These are phyloP conservation scores for Gaertneriomyces sp. DNA, from an alignment of 192 early-diverging fungal species.

Conservation along the genomic window DNA sequence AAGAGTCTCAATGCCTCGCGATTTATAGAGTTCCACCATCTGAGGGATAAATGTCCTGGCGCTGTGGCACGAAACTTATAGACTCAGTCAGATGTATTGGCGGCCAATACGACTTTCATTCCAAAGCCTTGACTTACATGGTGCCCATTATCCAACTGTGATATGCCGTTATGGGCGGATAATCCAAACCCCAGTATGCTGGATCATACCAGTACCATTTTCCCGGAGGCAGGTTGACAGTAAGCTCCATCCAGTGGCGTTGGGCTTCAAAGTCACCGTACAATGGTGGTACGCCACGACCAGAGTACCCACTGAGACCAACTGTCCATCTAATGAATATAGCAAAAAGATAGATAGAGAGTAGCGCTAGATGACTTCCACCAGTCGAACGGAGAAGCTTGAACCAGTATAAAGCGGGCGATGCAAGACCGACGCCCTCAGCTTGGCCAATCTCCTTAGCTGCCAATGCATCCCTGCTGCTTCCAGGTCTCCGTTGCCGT, in stretches of 20 bases:
- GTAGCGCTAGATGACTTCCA: slow-evolving; percentile 15
- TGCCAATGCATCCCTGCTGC: no score
- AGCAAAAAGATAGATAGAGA: slow-evolving; percentile 36
- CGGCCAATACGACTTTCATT: not conserved
- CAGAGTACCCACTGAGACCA: slow-evolving; percentile 71
- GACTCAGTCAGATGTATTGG: not conserved
- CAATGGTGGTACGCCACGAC: slow-evolving; percentile 66
- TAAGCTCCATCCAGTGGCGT: slow-evolving; percentile 98
- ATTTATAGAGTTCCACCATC: slow-evolving; percentile 83
- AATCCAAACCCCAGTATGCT: slow-evolving; percentile 93
- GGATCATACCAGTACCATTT: slow-evolving; percentile 90
- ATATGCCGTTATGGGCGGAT: slow-evolving; percentile 94
- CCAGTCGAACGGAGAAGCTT: no score
- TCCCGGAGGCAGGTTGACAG: slow-evolving; percentile 65
- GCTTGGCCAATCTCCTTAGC: no score
- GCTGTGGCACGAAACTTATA: slow-evolving; percentile 36
- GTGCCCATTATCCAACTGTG: slow-evolving; percentile 82
- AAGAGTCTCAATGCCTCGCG: slow-evolving; percentile 74
- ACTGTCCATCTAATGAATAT: slow-evolving; percentile 65
- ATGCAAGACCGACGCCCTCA: no score
- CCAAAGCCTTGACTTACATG: slow-evolving; percentile 49
- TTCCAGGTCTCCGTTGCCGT: no score
- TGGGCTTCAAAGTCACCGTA: slow-evolving; percentile 98
- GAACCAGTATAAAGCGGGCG: no score
- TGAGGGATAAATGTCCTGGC: slow-evolving; percentile 70